phyloP scores from a whole-genome alignment of 495 filamentous ascomycete species.

The Aspergillus coremiiformis region DNA sequence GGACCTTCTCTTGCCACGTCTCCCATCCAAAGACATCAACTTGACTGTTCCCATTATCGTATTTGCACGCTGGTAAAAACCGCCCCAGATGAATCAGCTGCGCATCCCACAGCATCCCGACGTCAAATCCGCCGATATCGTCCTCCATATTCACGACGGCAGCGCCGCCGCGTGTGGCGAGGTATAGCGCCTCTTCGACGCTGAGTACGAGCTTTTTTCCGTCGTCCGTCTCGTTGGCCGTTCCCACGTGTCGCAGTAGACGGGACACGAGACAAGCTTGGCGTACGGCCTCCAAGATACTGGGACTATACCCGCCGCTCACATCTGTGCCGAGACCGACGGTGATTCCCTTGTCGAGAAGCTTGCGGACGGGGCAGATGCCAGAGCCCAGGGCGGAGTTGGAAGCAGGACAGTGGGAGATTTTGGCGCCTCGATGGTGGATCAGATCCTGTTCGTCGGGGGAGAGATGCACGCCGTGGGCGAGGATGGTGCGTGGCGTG shows the following conservation, averaged over 20 bases:
- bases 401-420: slow-evolving; percentile 80
- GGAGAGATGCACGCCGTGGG: slow-evolving; percentile 74
- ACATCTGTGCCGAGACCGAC: slow-evolving; percentile 88
- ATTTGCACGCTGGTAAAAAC: neutral
- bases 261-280: slow-evolving; percentile 70
- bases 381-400: slow-evolving; percentile 77
- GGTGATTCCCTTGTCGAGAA: slow-evolving; percentile 66
- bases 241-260: slow-evolving; percentile 24
- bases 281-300: slow-evolving; percentile 69
- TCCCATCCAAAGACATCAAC: slow-evolving; percentile 89
- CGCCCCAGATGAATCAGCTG: slow-evolving; percentile 58
- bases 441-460: slow-evolving; percentile 57
- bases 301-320: slow-evolving; percentile 73
- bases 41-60: neutral
- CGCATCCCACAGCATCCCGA: slow-evolving; percentile 78
- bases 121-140: slow-evolving; percentile 64
- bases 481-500: slow-evolving; percentile 67
- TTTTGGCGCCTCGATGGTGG: slow-evolving; percentile 48
- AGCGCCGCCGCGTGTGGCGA: slow-evolving; percentile 66
- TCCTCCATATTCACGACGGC: slow-evolving; percentile 58
- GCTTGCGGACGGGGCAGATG: slow-evolving; percentile 57
- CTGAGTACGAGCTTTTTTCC: slow-evolving; percentile 48
- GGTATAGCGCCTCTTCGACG: slow-evolving; percentile 81
- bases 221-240: slow-evolving; percentile 6
- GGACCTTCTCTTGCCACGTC: slow-evolving; percentile 63